Evolutionary conservation across 2,329 filamentous ascomycete genomes (phyloP), one percentile per base, ranked within the genome.

Genomic region (Podosphaera aphanis): DNA sequence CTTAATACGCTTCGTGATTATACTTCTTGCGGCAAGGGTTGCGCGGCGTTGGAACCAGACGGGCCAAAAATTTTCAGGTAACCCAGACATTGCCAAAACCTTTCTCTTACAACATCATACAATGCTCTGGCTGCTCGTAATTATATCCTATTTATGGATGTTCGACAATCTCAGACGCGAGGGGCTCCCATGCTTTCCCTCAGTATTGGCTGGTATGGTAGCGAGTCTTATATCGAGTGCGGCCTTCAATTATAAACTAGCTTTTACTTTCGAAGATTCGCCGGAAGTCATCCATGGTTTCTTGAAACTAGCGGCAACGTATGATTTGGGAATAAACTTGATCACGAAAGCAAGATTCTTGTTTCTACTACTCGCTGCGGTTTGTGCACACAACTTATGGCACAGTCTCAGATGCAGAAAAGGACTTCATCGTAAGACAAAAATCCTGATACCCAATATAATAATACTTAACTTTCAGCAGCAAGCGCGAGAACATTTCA

Each of bases 11-110:
- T 44, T 52, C 11, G 35, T 71, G 13, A 54, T 69, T 27, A 65
- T 81, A 0, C 65, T 88, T 6, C 55, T 68, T 1, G 62, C 73
- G 6, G 70, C 83, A 45, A 73, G 86, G 31, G 55, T 93, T 2
- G 64, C 76, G 33, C 68, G 83, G 38, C 72, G 79, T 47, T 98
- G 88, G 88, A 95, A 95, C 57, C 90, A 95, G 60, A 95, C 90
- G 0, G 90, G 90, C 3, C 88, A 95, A 58, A 98, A 98, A 60
- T 86, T 84, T 55, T 80, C 90, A 1, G 86, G 86, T n/a, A 80
- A 79, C 35, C 75, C 84, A 21, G 90, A 95, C 56, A 82, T 95
- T 40, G 81, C 82, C 50, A 83, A 79, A 48, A 66, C 62, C 4
- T n/a, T n/a, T n/a, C 66, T 93, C 46, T 64, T 70, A 15, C 64